These are phyloP conservation scores for Xerocomellus chrysenteron DNA, from an alignment of 768 basidiomycete genomes.

Conservation along the genomic window DNA sequence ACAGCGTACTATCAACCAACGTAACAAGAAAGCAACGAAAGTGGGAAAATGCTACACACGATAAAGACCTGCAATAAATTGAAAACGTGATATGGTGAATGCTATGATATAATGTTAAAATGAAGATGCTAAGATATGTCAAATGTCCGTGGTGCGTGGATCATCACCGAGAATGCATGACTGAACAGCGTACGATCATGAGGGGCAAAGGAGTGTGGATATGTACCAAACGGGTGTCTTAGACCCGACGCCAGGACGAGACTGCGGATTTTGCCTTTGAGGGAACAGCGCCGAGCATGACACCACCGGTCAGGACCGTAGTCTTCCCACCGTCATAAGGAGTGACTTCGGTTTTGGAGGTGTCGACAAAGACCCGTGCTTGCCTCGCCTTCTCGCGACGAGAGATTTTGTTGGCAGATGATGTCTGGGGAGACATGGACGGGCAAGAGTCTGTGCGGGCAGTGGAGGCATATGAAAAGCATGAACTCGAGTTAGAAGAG, in stretches of 20 bases:
- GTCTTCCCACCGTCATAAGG: conserved; percentile 89
- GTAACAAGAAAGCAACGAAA: conserved; percentile 27
- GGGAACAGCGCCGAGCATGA: conserved; percentile 71
- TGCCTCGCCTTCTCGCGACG: conserved; percentile 70
- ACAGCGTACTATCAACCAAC: conserved; percentile 22
- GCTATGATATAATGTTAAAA: conserved; percentile 35
- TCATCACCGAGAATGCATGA: conserved; percentile 29
- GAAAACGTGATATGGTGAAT: conserved; percentile 29
- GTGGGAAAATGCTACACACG: conserved; percentile 31
- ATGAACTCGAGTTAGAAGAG: conserved; percentile 73
- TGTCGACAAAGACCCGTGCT: conserved; percentile 71
- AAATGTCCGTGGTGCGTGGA: conserved; percentile 26
- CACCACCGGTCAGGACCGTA: conserved; percentile 82
- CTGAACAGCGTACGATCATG: conserved; percentile 27
- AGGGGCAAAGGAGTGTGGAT: conserved; percentile 25
- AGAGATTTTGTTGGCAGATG: conserved; percentile 52
- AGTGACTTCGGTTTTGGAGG: conserved; percentile 73
- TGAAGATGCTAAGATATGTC: conserved; percentile 32
- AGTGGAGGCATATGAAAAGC: conserved; percentile 64
- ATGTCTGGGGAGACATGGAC: conserved; percentile 41
- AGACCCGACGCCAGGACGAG: conserved; percentile 62
- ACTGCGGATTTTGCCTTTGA: conserved; percentile 31
- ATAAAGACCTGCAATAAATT: conserved; percentile 22
- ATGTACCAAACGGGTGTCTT: conserved; percentile 19
- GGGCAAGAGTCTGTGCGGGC: conserved; percentile 53